These are phyloP conservation scores for Rhynchospora pubera DNA, from an alignment of 176 grass and related monocot species.

Conservation along the genomic window DNA sequence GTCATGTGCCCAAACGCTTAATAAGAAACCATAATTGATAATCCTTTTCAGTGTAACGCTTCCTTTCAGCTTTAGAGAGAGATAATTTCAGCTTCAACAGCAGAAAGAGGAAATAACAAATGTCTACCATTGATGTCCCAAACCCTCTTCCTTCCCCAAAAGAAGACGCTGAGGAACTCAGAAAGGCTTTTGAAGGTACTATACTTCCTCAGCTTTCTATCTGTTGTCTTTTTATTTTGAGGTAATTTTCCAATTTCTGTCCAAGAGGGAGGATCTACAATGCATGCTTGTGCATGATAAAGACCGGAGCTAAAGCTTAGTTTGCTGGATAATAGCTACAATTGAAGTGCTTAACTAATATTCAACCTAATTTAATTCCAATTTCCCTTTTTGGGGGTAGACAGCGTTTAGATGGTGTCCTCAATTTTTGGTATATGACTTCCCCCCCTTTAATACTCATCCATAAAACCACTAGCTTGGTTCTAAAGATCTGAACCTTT, in stretches of 20 bases:
- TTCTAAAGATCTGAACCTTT: background rate
- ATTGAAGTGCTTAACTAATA: background rate
- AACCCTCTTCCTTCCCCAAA: slow-evolving; percentile 26
- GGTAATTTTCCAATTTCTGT: background rate
- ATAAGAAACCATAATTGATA: background rate
- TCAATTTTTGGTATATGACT: background rate
- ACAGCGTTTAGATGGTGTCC: background rate
- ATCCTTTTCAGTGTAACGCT: background rate
- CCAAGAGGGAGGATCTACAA: background rate
- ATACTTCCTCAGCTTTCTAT: background rate
- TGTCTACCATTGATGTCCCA: slow-evolving; percentile 41
- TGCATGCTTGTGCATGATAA: background rate
- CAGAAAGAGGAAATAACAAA: slow-evolving; percentile 17
- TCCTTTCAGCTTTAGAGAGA: background rate
- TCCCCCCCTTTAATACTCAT: background rate
- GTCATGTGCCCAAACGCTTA: background rate
- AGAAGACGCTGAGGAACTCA: slow-evolving; percentile 43
- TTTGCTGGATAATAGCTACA: background rate
- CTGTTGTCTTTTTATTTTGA: background rate
- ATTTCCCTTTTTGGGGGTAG: background rate
- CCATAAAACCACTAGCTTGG: background rate
- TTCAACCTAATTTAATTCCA: background rate
- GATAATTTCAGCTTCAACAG: background rate
- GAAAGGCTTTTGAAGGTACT: slow-evolving; percentile 55
- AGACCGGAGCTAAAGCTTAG: background rate